phyloP scores from a whole-genome alignment of 2,329 filamentous ascomycete genomes.

The Fusarium sp. region DNA sequence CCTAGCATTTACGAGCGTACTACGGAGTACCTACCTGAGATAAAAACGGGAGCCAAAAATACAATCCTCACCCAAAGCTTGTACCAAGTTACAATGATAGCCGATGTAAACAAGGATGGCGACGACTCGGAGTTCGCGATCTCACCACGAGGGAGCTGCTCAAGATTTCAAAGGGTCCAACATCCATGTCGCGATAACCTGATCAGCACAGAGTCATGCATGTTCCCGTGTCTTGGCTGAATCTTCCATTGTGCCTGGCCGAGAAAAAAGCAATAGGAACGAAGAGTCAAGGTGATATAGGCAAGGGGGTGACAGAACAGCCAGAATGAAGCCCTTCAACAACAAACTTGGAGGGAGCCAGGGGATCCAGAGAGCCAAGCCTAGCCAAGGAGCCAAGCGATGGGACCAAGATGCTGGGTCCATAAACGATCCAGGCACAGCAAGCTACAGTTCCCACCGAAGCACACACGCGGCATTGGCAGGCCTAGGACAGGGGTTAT shows the following conservation, averaged over 20 bases:
- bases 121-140: slow-evolving; percentile 38
- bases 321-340: slow-evolving; percentile 8
- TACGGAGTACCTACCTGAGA: too few species aligned
- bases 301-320: slow-evolving; percentile 7
- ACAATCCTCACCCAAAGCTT: slow-evolving; percentile 1
- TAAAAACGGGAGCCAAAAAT: slow-evolving; percentile 24
- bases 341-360: slow-evolving; percentile 23
- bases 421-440: slow-evolving; percentile 38
- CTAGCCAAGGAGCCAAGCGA: slow-evolving; percentile 30
- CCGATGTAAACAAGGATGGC: slow-evolving; percentile 23
- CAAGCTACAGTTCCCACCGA: slow-evolving; percentile 11
- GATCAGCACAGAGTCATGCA: slow-evolving; percentile 17
- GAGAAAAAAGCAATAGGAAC: slow-evolving; percentile 14
- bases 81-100: slow-evolving; percentile 4
- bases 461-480: slow-evolving; percentile 36
- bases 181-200: slow-evolving; percentile 31
- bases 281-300: slow-evolving; percentile 5
- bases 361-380: background rate
- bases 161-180: slow-evolving; percentile 14
- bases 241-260: background rate
- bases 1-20: slow-evolving; percentile 4
- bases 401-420: slow-evolving; percentile 32
- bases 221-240: slow-evolving; percentile 26
- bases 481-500: slow-evolving; percentile 26
- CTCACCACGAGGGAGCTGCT: slow-evolving; percentile 33